phyloP scores from a whole-genome alignment of 768 basidiomycete genomes.

The Serpula lacrymans region DNA sequence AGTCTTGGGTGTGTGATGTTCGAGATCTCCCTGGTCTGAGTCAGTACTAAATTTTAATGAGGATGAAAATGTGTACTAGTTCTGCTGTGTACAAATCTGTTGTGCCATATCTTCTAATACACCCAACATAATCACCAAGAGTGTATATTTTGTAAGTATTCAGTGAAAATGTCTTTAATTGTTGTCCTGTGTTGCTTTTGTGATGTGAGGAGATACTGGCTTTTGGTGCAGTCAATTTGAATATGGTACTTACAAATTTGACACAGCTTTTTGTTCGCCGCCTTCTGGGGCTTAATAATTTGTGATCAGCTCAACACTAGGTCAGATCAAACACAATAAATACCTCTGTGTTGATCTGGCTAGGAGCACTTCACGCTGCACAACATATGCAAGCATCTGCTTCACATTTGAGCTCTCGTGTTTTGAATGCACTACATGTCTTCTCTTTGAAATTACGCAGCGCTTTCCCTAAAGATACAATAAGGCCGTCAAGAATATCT shows the following conservation, averaged over 20 bases:
- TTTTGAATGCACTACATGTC: conserved; percentile 19
- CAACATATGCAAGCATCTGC: background rate
- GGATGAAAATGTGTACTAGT: background rate
- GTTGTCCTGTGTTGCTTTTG: background rate
- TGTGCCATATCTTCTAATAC: conserved; percentile 27
- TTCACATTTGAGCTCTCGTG: conserved; percentile 13
- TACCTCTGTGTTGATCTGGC: background rate
- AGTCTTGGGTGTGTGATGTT: conserved; percentile 9
- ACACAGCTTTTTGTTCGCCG: background rate
- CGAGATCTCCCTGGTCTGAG: conserved; percentile 11
- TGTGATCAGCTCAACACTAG: too few relatives aligned
- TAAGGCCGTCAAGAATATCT: conserved; percentile 6
- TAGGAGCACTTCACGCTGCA: background rate
- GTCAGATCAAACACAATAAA: too few relatives aligned
- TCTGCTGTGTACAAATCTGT: conserved; percentile 32
- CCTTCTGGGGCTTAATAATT: background rate
- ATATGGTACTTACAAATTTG: conserved; percentile 3
- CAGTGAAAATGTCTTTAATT: conserved; percentile 21
- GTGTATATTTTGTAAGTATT: conserved; percentile 30
- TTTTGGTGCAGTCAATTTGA: background rate
- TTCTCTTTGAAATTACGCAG: conserved; percentile 19
- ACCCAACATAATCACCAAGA: conserved; percentile 25
- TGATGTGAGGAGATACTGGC: background rate
- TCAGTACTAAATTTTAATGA: background rate
- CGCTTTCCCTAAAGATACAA: conserved; percentile 11